Evolutionary conservation across 495 filamentous ascomycete species (phyloP), one percentile per base, ranked within the genome.

Genomic region (Collariella sp.): DNA sequence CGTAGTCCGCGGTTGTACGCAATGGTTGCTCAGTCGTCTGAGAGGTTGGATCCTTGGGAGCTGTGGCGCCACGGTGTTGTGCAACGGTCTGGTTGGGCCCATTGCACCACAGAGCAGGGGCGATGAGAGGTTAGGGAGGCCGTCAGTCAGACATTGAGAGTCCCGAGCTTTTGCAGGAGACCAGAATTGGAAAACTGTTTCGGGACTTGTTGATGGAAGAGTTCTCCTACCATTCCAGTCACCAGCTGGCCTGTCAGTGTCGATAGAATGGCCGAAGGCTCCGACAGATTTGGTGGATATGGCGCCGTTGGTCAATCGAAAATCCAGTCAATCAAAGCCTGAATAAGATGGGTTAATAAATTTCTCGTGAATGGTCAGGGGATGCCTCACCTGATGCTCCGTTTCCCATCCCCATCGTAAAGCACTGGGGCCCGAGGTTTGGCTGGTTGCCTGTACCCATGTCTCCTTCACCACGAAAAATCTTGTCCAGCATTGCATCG

Each of bases 401-500:
- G 16, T 39, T 53, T 15, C 22, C 42, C 41, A 39, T 53, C 13
- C 33, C 50, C 42, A 53, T 53, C 6, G 41, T 1, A 20, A 19
- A 53, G 41, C 34, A 50, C 26, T 36, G 46, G 10, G 18, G 23
- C 1, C 46, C 46, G 19, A 42, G 15, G 12, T 31, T 31, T n/a
- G 12, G 39, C 34, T 43, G 53, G 19, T 23, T 48, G 11, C 19
- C 36, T 3, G 42, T 3, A 10, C 22, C 10, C 15, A 36, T 38
- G 29, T 26, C 31, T 20, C 22, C 47, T n/a, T 50, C 31, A 20
- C 46, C 43, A 11, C 39, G 38, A 7, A 50, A 22, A 16, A 56
- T 45, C 10, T 19, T 50, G 19, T 53, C 42, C 20, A 56, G 46
- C 39, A 56, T 56, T 16, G 38, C 46, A 34, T 56, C 46, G 10